phyloP scores from a whole-genome alignment of 2,329 filamentous ascomycete genomes.

The Exophiala bonariae region DNA sequence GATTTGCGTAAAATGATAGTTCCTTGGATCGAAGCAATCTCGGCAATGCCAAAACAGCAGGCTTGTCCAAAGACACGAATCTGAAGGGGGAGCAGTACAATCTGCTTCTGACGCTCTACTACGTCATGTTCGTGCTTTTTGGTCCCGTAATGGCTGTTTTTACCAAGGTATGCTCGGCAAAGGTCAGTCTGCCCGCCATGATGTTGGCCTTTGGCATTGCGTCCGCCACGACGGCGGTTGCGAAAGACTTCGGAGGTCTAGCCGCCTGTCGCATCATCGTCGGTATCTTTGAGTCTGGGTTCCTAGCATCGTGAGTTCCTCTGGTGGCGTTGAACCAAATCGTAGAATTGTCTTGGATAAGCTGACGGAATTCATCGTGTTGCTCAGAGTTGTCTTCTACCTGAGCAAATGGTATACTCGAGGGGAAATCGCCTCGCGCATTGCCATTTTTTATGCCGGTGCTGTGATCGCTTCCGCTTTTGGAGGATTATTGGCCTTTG shows the following conservation, averaged over 20 bases:
- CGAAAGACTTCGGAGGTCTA: constrained; percentile 56
- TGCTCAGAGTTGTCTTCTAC: too few species aligned
- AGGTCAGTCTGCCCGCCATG: constrained; percentile 61
- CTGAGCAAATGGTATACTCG: too few species aligned
- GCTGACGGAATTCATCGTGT: too few species aligned
- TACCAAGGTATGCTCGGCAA: constrained; percentile 65
- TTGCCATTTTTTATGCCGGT: background rate
- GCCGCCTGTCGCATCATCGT: constrained; percentile 69
- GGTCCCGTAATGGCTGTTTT: constrained; percentile 62
- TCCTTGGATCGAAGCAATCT: constrained; percentile 6
- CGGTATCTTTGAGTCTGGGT: constrained; percentile 66
- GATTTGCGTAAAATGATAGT: too few species aligned
- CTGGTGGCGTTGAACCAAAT: too few species aligned
- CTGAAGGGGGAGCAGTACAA: constrained; percentile 9
- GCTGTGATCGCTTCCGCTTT: constrained; percentile 53
- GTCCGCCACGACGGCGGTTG: constrained; percentile 51
- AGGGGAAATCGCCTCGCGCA: too few species aligned
- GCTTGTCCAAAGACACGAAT: constrained; percentile 1
- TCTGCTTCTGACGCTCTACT: constrained; percentile 6
- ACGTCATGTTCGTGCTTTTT: constrained; percentile 3
- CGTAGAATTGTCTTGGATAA: too few species aligned
- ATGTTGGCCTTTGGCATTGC: constrained; percentile 68
- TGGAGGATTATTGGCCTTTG: constrained; percentile 60
- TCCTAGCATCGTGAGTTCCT: constrained; percentile 57
- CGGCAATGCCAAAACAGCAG: constrained; percentile 4